Evolutionary conservation across 257 asterid species (phyloP).

Genomic region (Hygrophila difformis): DNA sequence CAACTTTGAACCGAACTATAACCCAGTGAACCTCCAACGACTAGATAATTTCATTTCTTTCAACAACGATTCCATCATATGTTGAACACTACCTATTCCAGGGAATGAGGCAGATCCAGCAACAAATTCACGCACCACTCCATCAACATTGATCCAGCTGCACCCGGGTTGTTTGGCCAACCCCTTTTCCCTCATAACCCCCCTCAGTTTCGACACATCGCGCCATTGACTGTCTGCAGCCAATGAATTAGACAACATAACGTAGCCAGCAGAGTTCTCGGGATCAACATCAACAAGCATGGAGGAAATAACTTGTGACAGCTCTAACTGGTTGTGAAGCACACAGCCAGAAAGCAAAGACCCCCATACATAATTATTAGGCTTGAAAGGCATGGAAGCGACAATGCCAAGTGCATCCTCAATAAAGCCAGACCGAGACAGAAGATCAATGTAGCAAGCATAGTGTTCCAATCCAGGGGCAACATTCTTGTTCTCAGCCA

Average conservation of each 20-base stretch:
- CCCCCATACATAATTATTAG: constrained; percentile 65
- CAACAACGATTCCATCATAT: constrained; percentile 21
- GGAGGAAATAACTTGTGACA: constrained; percentile 40
- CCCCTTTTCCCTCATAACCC: constrained; percentile 53
- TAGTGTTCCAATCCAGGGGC: constrained; percentile 59
- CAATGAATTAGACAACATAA: constrained; percentile 62
- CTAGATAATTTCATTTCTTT: constrained; percentile 31
- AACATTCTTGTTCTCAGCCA: constrained; percentile 15
- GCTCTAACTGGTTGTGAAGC: constrained; percentile 45
- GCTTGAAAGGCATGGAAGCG: constrained; percentile 43
- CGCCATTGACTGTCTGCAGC: constrained; percentile 3
- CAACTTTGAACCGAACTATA: too few species aligned
- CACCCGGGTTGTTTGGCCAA: constrained; percentile 47
- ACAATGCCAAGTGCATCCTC: constrained; percentile 60
- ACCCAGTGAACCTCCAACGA: too few species aligned
- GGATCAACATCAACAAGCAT: constrained; percentile 63
- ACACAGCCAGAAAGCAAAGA: constrained; percentile 33
- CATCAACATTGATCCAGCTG: constrained; percentile 39
- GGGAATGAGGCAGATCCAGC: constrained; percentile 25
- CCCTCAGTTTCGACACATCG: constrained; percentile 42
- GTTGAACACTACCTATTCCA: constrained; percentile 10
- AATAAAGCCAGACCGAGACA: constrained; percentile 53
- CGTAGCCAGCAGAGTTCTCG: constrained; percentile 63
- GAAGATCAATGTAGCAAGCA: constrained; percentile 61
- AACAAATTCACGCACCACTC: constrained; percentile 32